phyloP scores from a whole-genome alignment of 2,329 filamentous ascomycete genomes.

The Trichoderma sp. region DNA sequence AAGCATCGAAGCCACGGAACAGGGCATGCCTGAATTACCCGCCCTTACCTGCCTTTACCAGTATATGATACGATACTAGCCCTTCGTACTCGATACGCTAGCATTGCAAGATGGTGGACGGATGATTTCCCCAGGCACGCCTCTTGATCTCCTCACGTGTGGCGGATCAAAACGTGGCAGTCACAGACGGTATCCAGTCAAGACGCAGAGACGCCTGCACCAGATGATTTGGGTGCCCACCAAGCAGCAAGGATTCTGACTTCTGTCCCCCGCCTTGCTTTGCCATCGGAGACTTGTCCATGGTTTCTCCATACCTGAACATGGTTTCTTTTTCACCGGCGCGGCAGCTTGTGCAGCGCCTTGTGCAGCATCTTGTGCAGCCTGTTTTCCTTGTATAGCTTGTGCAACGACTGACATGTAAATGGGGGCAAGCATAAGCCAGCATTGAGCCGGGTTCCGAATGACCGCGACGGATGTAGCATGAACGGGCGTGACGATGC shows the following conservation, averaged over 20 bases:
- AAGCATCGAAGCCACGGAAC: background rate
- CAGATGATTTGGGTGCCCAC: background rate
- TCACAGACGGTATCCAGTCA: conserved; percentile 7
- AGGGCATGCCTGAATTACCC: background rate
- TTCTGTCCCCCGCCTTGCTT: conserved; percentile 2
- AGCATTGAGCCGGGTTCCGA: background rate
- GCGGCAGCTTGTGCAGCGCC: background rate
- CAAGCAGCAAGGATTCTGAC: conserved; percentile 7
- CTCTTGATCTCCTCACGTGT: background rate
- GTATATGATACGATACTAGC: background rate
- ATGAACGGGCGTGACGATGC: background rate
- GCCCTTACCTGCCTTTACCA: background rate
- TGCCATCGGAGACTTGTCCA: conserved; percentile 8
- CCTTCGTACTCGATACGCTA: background rate
- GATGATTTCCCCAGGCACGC: background rate
- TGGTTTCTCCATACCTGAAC: background rate
- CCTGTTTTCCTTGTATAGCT: background rate
- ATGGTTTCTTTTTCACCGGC: background rate
- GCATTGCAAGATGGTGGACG: background rate
- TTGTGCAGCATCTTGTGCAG: background rate
- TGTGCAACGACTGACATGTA: background rate
- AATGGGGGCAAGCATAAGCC: background rate
- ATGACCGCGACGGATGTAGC: background rate
- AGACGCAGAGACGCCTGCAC: conserved; percentile 2
- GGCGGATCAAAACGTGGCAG: conserved; percentile 15